These are phyloP conservation scores for Solanum chmielewskii DNA, from an alignment of 257 asterid species.

Conservation along the genomic window DNA sequence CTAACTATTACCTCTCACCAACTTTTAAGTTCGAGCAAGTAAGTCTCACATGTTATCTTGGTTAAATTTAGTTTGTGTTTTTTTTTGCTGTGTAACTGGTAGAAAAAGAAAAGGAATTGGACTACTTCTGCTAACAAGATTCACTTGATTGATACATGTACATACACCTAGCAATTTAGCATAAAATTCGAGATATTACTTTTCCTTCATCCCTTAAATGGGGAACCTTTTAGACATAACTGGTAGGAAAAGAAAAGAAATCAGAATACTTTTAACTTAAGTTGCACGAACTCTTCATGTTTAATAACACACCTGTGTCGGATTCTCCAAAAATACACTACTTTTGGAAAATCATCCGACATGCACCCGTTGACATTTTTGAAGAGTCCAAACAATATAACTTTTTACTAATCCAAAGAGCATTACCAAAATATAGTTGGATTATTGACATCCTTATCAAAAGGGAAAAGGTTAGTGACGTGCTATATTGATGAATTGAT, in stretches of 20 bases:
- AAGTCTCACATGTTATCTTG: conserved; percentile 11
- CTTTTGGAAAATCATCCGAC: neutral
- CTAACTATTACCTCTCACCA: conserved; percentile 71
- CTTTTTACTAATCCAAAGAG: neutral
- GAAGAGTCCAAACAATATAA: neutral
- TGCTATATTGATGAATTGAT: neutral
- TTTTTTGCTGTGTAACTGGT: neutral
- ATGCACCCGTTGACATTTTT: neutral
- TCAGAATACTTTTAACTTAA: neutral
- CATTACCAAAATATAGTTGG: neutral
- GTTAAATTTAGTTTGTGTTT: neutral
- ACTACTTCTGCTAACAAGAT: neutral
- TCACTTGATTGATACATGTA: no score
- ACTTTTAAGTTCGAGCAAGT: conserved; percentile 95
- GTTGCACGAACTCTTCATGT: neutral
- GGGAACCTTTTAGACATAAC: neutral
- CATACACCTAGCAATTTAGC: no score
- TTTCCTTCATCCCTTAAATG: neutral
- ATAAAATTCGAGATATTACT: no score
- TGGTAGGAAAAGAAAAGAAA: neutral
- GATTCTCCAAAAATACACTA: neutral
- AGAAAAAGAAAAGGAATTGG: neutral
- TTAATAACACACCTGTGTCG: neutral
- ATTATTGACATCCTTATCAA: neutral
- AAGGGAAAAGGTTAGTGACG: neutral